These are phyloP conservation scores for Pirum gemmata DNA, from an alignment of 78 protist genomes.

Conservation along the genomic window DNA sequence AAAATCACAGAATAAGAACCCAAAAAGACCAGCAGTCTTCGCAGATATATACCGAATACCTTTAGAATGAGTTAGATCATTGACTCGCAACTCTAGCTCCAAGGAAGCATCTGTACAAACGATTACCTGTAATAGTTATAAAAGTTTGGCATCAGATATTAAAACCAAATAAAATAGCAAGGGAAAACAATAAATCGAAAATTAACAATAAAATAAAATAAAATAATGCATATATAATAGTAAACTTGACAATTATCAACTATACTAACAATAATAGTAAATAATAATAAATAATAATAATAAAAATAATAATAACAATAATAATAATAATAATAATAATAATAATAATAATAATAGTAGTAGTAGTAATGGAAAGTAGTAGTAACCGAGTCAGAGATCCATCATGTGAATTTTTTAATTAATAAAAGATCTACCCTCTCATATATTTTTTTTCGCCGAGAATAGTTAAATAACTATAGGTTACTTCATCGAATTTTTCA, in stretches of 20 bases:
- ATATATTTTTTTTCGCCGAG: too few species aligned
- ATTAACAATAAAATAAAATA: not conserved
- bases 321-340: constrained; percentile 24
- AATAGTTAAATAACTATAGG: too few species aligned
- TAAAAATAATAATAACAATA: constrained; percentile 22
- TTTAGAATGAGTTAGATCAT: constrained; percentile 56
- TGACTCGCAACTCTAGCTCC: constrained; percentile 46
- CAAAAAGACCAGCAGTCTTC: constrained; percentile 72
- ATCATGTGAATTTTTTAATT: too few species aligned
- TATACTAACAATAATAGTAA: not conserved
- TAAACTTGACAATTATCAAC: not conserved
- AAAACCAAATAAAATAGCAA: too few species aligned
- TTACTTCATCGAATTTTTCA: too few species aligned
- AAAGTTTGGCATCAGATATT: too few species aligned
- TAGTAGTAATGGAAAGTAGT: too few species aligned
- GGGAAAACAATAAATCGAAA: not conserved
- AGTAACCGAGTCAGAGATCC: too few species aligned
- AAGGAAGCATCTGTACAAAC: constrained; percentile 47
- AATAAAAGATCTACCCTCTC: too few species aligned
- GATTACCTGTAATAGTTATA: constrained; percentile 46
- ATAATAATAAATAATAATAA: not conserved
- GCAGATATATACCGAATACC: constrained; percentile 53
- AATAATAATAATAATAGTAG: too few species aligned
- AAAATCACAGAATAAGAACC: constrained; percentile 74
- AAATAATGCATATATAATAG: not conserved